Percentiles rank a stretch among this genome's conserved stretches.
Evolutionary conservation across 2,329 filamentous ascomycete genomes (phyloP).

Genomic region (Geosmithia putterillii): DNA sequence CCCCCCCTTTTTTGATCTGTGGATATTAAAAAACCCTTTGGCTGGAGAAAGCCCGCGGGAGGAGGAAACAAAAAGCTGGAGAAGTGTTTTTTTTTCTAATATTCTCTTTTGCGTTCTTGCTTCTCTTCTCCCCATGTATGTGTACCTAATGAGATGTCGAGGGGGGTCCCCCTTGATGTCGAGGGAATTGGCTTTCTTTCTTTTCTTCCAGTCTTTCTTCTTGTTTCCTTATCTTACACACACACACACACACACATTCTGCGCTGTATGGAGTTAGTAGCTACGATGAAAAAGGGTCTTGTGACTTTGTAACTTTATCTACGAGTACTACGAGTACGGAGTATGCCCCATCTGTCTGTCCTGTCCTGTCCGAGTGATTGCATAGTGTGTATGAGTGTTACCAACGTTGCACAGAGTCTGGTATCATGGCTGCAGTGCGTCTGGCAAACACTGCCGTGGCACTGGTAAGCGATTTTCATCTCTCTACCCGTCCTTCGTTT

Average conservation of each 20-base stretch:
- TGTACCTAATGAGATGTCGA: constrained; percentile 24
- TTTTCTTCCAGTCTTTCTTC: constrained; percentile 9
- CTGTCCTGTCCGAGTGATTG: too few species aligned
- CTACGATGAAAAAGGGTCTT: constrained; percentile 10
- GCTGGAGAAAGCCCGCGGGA: background rate
- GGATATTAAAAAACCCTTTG: background rate
- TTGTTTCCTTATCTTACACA: constrained; percentile 1
- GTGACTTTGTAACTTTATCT: too few species aligned
- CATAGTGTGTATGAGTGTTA: too few species aligned
- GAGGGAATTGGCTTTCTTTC: constrained; percentile 14
- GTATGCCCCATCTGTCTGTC: too few species aligned
- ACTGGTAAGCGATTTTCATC: too few species aligned
- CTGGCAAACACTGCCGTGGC: too few species aligned
- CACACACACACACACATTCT: too few species aligned
- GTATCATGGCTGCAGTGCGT: too few species aligned
- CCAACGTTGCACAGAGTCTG: too few species aligned
- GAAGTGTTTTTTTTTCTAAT: background rate
- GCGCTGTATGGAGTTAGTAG: constrained; percentile 18
- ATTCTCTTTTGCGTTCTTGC: background rate
- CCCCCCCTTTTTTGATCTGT: background rate
- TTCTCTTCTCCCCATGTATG: constrained; percentile 15
- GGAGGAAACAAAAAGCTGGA: background rate
- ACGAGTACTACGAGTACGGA: too few species aligned
- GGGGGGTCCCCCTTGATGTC: constrained; percentile 12
- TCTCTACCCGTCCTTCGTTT: too few species aligned